Evolutionary conservation across 768 basidiomycete genomes (phyloP).

Genomic region (Panellus pusillus): DNA sequence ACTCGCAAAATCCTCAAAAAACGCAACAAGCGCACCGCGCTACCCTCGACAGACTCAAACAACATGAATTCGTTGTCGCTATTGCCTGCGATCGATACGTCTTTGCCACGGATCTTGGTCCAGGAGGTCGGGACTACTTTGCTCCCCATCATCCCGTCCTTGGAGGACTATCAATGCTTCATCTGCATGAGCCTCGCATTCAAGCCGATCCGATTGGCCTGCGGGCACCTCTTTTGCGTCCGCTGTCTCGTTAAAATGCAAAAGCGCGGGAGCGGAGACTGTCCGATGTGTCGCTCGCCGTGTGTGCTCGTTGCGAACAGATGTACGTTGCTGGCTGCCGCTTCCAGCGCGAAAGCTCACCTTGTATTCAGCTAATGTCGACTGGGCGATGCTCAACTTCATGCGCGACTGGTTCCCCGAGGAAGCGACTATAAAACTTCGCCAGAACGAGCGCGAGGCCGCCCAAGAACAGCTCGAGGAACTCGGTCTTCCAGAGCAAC

Average conservation of each 20-base stretch:
- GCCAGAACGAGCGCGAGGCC: conserved; percentile 74
- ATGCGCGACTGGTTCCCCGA: conserved; percentile 92
- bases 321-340: conserved; percentile 46
- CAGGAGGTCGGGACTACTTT: conserved; percentile 82
- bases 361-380: conserved; percentile 61
- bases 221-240: conserved; percentile 79
- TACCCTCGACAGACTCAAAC: conserved; percentile 42
- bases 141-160: conserved; percentile 74
- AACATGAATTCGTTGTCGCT: conserved; percentile 33
- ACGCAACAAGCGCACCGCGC: conserved; percentile 84
- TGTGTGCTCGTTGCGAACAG: conserved; percentile 76
- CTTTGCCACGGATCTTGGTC: conserved; percentile 66
- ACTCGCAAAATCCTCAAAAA: conserved; percentile 94
- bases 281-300: conserved; percentile 82
- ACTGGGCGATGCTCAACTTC: conserved; percentile 78
- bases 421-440: conserved; percentile 74
- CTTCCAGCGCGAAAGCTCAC: background rate
- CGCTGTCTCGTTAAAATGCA: conserved; percentile 91
- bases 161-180: conserved; percentile 84
- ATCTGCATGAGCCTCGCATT: conserved; percentile 92
- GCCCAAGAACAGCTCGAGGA: conserved; percentile 66
- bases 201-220: conserved; percentile 83
- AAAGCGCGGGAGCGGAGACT: conserved; percentile 68
- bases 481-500: conserved; percentile 52
- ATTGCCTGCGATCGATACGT: conserved; percentile 27